Base-by-base conservation (phyloP, 2,329 filamentous ascomycete species). In the Penicillium sp. region DNA sequence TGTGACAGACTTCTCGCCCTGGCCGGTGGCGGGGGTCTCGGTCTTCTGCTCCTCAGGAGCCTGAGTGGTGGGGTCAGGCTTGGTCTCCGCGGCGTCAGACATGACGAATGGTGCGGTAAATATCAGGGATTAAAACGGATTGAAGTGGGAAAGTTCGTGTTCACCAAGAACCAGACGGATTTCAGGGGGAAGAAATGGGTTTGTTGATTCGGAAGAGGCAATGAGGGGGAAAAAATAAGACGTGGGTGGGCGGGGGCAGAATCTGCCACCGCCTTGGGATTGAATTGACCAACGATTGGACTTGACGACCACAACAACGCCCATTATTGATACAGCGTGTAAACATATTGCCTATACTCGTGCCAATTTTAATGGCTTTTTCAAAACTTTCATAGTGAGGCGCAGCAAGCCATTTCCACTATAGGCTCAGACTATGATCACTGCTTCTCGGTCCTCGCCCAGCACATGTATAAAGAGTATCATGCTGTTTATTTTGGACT, bases 71-170 rank as follows among this genome's bases (percentile, higher is more conserved):
- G 65, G 63, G 61, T 68, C 63, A 43, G 61, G 54, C 57, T 68
- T 68, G 37, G 60, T 59, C 42, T 67, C 65, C 48, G 64, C 51
- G 45, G 57, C 55, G 60, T 65, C 65, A 62, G 65, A 66, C 65
- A 68, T 68, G 48, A 43, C 60, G 56, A 41, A 34, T 31, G 25
- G 14, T 17, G 23, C 10, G 18, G 35, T 22, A 28, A 10, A 27
- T 52, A 36, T 47, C 41, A 32, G 16, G 32, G 26, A 17, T 26
- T 34, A 30, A 44, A 27, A 44, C 10, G 31, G 31, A 30, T 30
- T 5, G 25, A 20, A 13, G 17, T 28, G 32, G 25, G 32, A 23
- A 46, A 29, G 20, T 35, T 39, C 25, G 18, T 27, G 37, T 30
- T 25, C 30, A 46, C 37, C 41, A 14, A 32, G 18, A 37, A 35